A percentile compares a stretch with the other conserved stretches of the same genome.
Conservation (phyloP, 768 basidiomycete genomes). For the Macrocybe gigantea region DNA sequence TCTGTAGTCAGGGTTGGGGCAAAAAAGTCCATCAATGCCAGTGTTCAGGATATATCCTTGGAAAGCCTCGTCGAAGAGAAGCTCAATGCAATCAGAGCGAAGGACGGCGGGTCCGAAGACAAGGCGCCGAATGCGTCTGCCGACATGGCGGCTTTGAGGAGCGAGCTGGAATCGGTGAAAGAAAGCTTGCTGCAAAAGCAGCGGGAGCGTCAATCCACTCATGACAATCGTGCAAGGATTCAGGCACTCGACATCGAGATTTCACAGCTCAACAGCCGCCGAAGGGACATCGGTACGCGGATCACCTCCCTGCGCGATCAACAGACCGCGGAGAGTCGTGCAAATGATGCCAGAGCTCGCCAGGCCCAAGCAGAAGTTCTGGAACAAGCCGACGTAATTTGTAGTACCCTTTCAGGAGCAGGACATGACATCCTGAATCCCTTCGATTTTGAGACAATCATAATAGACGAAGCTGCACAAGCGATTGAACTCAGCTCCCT, state of each 20-base stretch:
- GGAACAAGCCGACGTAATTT: slow-evolving; percentile 87
- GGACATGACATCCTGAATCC: slow-evolving; percentile 83
- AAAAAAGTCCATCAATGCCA: slow-evolving; percentile 65
- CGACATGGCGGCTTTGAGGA: slow-evolving; percentile 52
- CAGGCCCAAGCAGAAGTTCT: slow-evolving; percentile 73
- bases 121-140: slow-evolving; percentile 43
- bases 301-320: slow-evolving; percentile 79
- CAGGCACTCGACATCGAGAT: slow-evolving; percentile 68
- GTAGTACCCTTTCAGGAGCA: slow-evolving; percentile 87
- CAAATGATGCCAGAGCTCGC: slow-evolving; percentile 77
- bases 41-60: slow-evolving; percentile 80
- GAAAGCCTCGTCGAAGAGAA: slow-evolving; percentile 82
- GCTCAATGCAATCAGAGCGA: slow-evolving; percentile 28
- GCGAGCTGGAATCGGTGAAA: slow-evolving; percentile 69
- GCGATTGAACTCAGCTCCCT: slow-evolving; percentile 92
- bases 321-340: slow-evolving; percentile 72
- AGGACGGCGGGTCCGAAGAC: slow-evolving; percentile 26
- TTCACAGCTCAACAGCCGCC: slow-evolving; percentile 51
- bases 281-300: slow-evolving; percentile 58
- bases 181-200: slow-evolving; percentile 48
- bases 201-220: slow-evolving; percentile 48
- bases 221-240: slow-evolving; percentile 50
- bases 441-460: slow-evolving; percentile 89
- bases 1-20: slow-evolving; percentile 91
- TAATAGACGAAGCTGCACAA: slow-evolving; percentile 98